These are phyloP conservation scores for Aspergillus nanangensis DNA, from an alignment of 495 filamentous ascomycete species.

Conservation along the genomic window DNA sequence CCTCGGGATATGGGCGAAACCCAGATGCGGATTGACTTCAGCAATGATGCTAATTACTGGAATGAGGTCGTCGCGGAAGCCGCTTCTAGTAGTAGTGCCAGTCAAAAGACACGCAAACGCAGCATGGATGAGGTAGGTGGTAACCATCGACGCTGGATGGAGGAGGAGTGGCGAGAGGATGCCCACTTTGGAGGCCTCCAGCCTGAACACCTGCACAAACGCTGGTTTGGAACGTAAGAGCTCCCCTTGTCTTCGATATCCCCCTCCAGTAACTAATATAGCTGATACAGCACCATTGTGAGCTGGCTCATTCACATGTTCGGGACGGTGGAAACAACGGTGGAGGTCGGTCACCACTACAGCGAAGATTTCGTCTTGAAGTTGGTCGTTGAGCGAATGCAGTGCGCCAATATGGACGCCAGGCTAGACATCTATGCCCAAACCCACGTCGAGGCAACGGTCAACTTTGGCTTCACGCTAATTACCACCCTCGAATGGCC, in stretches of 20 bases:
- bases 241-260: too few relatives aligned
- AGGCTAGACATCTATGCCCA: conserved; percentile 1
- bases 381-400: conserved; percentile 3
- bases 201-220: not conserved
- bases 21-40: conserved; percentile 6
- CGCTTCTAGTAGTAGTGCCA: too few relatives aligned
- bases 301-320: not conserved
- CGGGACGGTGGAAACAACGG: not conserved
- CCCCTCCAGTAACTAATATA: too few relatives aligned
- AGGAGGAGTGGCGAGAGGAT: conserved; percentile 6
- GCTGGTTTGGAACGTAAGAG: conserved; percentile 7
- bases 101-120: conserved; percentile 1
- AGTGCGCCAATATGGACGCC: conserved; percentile 5
- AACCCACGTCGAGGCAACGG: conserved; percentile 4
- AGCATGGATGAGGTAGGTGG: not conserved
- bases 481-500: conserved; percentile 1
- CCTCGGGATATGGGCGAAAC: conserved; percentile 3
- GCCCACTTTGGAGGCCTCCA: not conserved
- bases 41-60: conserved; percentile 7
- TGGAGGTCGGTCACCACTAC: conserved; percentile 2
- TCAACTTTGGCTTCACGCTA: not conserved
- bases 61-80: not conserved
- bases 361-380: conserved; percentile 3
- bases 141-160: conserved; percentile 2
- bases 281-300: not conserved